Evolutionary conservation across 371 early-diverging fungal species (phyloP).

Genomic region (Saksenaea vasiformis): DNA sequence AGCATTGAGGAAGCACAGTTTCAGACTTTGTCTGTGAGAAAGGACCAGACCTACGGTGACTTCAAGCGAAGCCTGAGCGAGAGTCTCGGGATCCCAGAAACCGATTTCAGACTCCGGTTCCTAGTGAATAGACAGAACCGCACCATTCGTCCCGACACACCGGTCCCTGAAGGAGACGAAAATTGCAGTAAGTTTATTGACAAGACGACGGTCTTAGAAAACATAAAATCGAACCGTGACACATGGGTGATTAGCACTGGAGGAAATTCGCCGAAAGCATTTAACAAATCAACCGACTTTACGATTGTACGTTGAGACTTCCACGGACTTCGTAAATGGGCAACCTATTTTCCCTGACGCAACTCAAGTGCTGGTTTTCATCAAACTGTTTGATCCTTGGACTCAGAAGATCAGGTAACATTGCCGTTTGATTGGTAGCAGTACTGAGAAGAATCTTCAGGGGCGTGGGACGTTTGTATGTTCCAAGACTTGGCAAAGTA

Average conservation of each 20-base stretch:
- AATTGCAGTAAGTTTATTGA: not conserved
- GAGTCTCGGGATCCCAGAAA: slow-evolving; percentile 39
- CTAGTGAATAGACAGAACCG: slow-evolving; percentile 89
- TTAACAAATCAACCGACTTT: slow-evolving; percentile 16
- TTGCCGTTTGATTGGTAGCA: not conserved
- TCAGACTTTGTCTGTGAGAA: slow-evolving; percentile 21
- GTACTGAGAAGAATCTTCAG: slow-evolving; percentile 19
- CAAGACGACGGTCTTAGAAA: not conserved
- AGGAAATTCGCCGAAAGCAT: slow-evolving; percentile 21
- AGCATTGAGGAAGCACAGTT: slow-evolving; percentile 14
- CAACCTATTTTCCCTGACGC: slow-evolving; percentile 14
- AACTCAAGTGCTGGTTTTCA: slow-evolving; percentile 18
- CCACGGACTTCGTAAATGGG: slow-evolving; percentile 13
- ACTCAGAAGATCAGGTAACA: slow-evolving; percentile 23
- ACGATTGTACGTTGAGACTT: slow-evolving; percentile 27
- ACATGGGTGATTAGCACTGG: slow-evolving; percentile 21
- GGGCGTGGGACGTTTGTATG: slow-evolving; percentile 43
- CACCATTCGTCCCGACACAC: slow-evolving; percentile 82
- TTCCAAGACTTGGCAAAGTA: slow-evolving; percentile 53
- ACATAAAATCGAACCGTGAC: not conserved
- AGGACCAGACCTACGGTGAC: slow-evolving; percentile 37
- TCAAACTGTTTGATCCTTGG: slow-evolving; percentile 27
- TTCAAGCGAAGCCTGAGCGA: slow-evolving; percentile 28
- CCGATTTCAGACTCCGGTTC: slow-evolving; percentile 81
- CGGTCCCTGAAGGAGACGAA: slow-evolving; percentile 9